phyloP scores from a whole-genome alignment of 2,329 filamentous ascomycete species.

The Ceratocystis diversiconidia region DNA sequence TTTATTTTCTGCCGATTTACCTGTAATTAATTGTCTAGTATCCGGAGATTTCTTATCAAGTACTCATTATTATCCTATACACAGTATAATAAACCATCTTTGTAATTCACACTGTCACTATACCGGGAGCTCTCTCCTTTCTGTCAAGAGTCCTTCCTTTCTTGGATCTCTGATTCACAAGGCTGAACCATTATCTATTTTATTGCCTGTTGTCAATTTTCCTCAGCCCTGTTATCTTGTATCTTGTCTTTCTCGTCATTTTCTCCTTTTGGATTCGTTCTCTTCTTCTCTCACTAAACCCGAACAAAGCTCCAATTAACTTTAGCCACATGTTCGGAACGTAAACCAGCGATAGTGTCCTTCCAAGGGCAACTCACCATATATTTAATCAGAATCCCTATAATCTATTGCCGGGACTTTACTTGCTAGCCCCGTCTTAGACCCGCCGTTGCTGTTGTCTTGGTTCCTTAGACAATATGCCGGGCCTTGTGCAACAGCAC shows the following conservation, averaged over 20 bases:
- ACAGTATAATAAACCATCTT: not conserved
- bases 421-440: not conserved
- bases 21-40: too few species aligned
- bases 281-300: not conserved
- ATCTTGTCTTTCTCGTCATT: not conserved
- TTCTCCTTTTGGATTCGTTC: not conserved
- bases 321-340: slow-evolving; percentile 2
- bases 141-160: not conserved
- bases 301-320: not conserved
- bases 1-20: too few species aligned
- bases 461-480: not conserved
- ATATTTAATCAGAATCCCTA: not conserved
- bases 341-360: not conserved
- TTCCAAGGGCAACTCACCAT: not conserved
- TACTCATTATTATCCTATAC: not conserved
- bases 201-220: too few species aligned
- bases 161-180: not conserved
- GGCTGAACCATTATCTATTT: too few species aligned
- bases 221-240: not conserved
- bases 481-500: slow-evolving; percentile 7
- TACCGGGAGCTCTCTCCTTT: not conserved
- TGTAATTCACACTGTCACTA: not conserved
- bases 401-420: not conserved
- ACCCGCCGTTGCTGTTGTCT: not conserved
- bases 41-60: too few species aligned